Evolutionary conservation across 1,139 yeast species (phyloP), one percentile per base, ranked within the genome.

Genomic region (Candida gigantensis): DNA sequence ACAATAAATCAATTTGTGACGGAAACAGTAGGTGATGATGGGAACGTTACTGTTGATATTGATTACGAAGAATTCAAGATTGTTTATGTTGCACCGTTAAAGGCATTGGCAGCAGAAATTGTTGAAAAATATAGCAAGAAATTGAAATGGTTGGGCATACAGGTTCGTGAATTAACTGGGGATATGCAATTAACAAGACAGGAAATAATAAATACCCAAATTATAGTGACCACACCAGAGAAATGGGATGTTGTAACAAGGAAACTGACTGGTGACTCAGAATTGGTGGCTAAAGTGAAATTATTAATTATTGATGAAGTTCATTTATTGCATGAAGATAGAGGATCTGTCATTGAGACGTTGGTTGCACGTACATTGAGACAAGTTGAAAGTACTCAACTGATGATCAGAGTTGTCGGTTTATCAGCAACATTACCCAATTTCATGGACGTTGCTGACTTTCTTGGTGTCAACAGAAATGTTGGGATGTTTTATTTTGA

Each of bases 181-280:
- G 98, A 92, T 63, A 92, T 94, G 95, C 97, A 92, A 53, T 65
- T 94, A 35, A 85, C 96, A 0, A 79, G 82, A 49, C 77, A 81
- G 10, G 97, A 92, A 58, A 88, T 92, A 25, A 62, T 81, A 53
- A 76, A 78, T 1, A 92, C 97, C 1, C 98, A 92, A 57, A 74
- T 92, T 28, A 86, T 92, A 49, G 97, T 92, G 6, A 92, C 97
- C 0, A 92, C 98, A 0, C 98, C 98, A 0, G 98, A 92, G 58
- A 92, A 92, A 62, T 92, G 99, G 99, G 99, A 92, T 67, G 97
- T 92, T 8, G 97, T 92, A 1, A 92, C 98, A 0, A 76, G 98
- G 57, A 92, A 92, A 53, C 84, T 77, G 56, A 74, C 70, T 35
- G 92, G 97, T 39, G 97, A 89, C 54, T 82, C 81, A 35, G 96